Evolutionary conservation across 1,139 yeast species (phyloP).

Genomic region (Blastobotrys serpentis): DNA sequence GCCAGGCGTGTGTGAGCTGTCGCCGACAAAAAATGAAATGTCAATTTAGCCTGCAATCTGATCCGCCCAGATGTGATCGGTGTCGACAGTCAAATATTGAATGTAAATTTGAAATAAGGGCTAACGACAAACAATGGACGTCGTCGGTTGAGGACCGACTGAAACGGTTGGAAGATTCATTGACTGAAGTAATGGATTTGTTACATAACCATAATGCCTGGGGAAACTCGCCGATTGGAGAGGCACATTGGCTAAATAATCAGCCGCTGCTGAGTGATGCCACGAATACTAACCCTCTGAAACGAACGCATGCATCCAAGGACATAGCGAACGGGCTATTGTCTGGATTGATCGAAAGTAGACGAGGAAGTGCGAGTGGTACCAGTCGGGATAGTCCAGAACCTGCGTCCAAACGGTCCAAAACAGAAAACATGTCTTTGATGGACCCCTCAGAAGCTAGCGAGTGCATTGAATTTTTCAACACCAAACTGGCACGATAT

Average conservation of each 20-base stretch:
- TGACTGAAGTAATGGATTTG: constrained; percentile 18
- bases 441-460: constrained; percentile 20
- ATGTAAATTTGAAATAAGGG: constrained; percentile 26
- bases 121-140: constrained; percentile 25
- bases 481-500: constrained; percentile 27
- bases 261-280: not conserved
- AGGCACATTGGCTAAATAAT: not conserved
- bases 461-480: constrained; percentile 25
- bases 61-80: constrained; percentile 28
- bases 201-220: constrained; percentile 13
- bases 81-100: constrained; percentile 24
- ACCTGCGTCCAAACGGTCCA: constrained; percentile 11
- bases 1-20: constrained; percentile 28
- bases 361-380: constrained; percentile 3
- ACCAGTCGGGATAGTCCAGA: not conserved
- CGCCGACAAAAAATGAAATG: constrained; percentile 28
- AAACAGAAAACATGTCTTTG: constrained; percentile 14
- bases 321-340: constrained; percentile 4
- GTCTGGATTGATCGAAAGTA: constrained; percentile 1
- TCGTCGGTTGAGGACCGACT: constrained; percentile 23
- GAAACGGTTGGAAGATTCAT: constrained; percentile 20
- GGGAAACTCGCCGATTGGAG: constrained; percentile 8
- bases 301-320: constrained; percentile 8
- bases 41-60: constrained; percentile 22
- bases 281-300: not conserved